Evolutionary conservation across 495 filamentous ascomycete species (phyloP).

Genomic region (Penicillium cataractarum): DNA sequence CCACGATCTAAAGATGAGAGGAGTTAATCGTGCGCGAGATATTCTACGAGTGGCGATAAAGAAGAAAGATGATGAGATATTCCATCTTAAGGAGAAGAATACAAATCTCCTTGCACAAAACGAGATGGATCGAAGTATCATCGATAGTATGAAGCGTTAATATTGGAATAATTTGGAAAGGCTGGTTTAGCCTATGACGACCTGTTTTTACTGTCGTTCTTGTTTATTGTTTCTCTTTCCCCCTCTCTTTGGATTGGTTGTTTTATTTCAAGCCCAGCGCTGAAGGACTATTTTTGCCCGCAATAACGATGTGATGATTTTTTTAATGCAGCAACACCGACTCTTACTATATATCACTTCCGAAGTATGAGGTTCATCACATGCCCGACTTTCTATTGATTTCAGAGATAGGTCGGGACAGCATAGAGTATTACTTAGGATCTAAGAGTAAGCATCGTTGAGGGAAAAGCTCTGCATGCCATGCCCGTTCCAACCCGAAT

Average conservation of each 20-base stretch:
- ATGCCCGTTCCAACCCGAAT: no score
- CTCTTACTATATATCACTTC: not conserved
- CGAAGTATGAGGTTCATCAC: no score
- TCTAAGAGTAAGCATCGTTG: not conserved
- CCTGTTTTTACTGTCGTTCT: not conserved
- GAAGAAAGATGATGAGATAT: conserved; percentile 63
- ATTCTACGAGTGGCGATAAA: conserved; percentile 62
- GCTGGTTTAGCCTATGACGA: not conserved
- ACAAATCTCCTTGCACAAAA: conserved; percentile 34
- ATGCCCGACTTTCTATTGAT: not conserved
- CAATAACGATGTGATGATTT: not conserved
- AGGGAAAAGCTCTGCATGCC: no score
- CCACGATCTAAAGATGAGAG: conserved; percentile 58
- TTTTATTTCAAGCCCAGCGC: not conserved
- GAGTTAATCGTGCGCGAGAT: conserved; percentile 64
- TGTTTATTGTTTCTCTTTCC: not conserved
- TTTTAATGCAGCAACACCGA: not conserved
- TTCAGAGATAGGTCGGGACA: not conserved
- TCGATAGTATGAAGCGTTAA: conserved; percentile 30
- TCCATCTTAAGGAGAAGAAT: conserved; percentile 55
- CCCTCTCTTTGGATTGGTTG: not conserved
- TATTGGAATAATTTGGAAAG: no score
- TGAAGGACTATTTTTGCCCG: not conserved
- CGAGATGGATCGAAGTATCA: conserved; percentile 49
- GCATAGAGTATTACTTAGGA: not conserved